Percentiles rank a stretch among this genome's conserved stretches.
These are phyloP conservation scores for Spathaspora hagerdaliae DNA, from an alignment of 805 yeast genomes.

Conservation along the genomic window DNA sequence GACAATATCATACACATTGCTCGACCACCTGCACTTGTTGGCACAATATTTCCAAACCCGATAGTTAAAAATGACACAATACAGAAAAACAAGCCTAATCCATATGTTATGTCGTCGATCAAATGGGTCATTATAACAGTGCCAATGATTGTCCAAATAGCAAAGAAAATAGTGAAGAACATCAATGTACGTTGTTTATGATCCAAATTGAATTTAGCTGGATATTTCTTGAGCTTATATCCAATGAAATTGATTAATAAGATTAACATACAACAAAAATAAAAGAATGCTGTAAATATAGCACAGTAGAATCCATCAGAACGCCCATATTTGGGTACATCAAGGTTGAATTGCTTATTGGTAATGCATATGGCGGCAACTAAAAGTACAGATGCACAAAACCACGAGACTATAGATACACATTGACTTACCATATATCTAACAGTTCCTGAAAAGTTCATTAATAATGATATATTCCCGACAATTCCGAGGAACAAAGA, in stretches of 20 bases:
- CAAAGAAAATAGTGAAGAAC: conserved; percentile 61
- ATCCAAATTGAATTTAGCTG: conserved; percentile 65
- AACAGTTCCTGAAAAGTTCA: conserved; percentile 62
- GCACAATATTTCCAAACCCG: conserved; percentile 75
- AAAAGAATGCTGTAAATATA: conserved; percentile 57
- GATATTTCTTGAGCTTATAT: conserved; percentile 53
- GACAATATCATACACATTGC: conserved; percentile 62
- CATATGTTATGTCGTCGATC: conserved; percentile 39
- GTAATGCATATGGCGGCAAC: conserved; percentile 44
- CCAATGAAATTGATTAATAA: conserved; percentile 62
- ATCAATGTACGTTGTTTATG: conserved; percentile 69
- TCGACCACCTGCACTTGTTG: conserved; percentile 49
- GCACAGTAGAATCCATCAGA: conserved; percentile 82
- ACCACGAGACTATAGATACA: conserved; percentile 62
- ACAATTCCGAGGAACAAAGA: conserved; percentile 61
- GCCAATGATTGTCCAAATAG: conserved; percentile 72
- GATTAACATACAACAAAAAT: conserved; percentile 52
- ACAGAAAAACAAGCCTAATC: conserved; percentile 69
- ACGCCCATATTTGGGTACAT: conserved; percentile 6
- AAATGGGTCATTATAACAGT: conserved; percentile 43
- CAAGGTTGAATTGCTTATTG: conserved; percentile 15
- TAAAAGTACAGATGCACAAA: conserved; percentile 52
- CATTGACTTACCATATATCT: conserved; percentile 59
- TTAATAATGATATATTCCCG: conserved; percentile 64
- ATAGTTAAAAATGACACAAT: conserved; percentile 72